Percentiles rank a stretch among this genome's conserved stretches.
Conservation (phyloP, 2,329 filamentous ascomycete genomes). For the Aspergillus eucalypticola region DNA sequence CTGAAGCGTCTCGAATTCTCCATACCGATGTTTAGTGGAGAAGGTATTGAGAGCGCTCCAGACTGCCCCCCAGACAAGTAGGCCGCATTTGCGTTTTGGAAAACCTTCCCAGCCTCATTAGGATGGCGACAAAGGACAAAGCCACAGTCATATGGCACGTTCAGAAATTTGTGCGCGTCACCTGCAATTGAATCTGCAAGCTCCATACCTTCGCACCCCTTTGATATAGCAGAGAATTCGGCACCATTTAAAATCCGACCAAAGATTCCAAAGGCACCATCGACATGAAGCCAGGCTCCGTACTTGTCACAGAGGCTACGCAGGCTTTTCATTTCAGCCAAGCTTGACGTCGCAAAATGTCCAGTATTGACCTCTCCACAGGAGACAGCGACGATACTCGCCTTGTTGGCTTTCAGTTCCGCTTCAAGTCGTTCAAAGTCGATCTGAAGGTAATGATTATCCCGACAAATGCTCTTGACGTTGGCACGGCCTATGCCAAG, state of each 20-base stretch:
- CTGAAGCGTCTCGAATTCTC: conserved; percentile 92
- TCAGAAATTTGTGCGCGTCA: conserved; percentile 89
- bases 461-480: conserved; percentile 60
- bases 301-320: conserved; percentile 71
- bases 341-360: conserved; percentile 65
- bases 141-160: conserved; percentile 91
- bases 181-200: conserved; percentile 84
- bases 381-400: conserved; percentile 77
- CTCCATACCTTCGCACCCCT: conserved; percentile 65
- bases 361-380: conserved; percentile 91
- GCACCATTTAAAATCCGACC: conserved; percentile 63
- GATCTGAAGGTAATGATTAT: conserved; percentile 64
- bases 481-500: conserved; percentile 73
- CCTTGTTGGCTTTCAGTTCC: conserved; percentile 58
- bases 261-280: conserved; percentile 88
- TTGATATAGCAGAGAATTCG: conserved; percentile 58
- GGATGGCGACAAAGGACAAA: conserved; percentile 77
- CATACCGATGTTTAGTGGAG: conserved; percentile 80
- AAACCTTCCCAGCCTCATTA: conserved; percentile 62
- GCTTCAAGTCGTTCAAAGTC: conserved; percentile 66
- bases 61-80: conserved; percentile 61
- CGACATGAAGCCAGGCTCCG: conserved; percentile 83
- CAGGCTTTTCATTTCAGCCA: conserved; percentile 61
- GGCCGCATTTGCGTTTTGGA: conserved; percentile 80
- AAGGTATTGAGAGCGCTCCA: conserved; percentile 58